These are phyloP conservation scores for Lentinula boryana DNA, from an alignment of 768 basidiomycete species.

Conservation along the genomic window DNA sequence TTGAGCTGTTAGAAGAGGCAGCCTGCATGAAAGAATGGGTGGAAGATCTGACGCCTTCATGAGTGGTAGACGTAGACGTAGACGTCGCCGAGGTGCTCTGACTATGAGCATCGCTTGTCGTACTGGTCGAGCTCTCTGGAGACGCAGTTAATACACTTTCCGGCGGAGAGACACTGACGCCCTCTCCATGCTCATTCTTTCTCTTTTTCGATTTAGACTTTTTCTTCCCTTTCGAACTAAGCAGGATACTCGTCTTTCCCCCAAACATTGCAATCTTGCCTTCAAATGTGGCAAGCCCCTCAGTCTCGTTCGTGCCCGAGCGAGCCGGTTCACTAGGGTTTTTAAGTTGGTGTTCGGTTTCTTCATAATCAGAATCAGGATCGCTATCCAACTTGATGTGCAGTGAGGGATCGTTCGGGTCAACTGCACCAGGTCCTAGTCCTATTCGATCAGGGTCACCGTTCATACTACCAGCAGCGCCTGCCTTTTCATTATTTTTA, in stretches of 20 bases:
- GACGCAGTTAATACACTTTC: neutral
- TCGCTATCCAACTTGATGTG: neutral
- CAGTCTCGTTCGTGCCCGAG: neutral
- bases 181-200: neutral
- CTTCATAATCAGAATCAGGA: conserved; percentile 1
- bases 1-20: neutral
- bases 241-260: neutral
- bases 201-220: neutral
- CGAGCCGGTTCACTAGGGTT: neutral
- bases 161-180: neutral
- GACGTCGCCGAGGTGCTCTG: neutral
- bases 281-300: neutral
- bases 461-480: too few species aligned
- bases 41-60: neutral
- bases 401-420: neutral
- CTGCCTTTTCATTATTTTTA: neutral
- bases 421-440: neutral
- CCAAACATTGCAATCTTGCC: conserved; percentile 4
- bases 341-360: neutral
- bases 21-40: neutral
- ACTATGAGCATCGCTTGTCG: neutral
- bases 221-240: neutral
- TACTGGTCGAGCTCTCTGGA: conserved; percentile 1
- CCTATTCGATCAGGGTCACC: neutral
- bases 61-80: neutral